phyloP scores from a whole-genome alignment of 2,329 filamentous ascomycete species.

The Alternaria consortialis region DNA sequence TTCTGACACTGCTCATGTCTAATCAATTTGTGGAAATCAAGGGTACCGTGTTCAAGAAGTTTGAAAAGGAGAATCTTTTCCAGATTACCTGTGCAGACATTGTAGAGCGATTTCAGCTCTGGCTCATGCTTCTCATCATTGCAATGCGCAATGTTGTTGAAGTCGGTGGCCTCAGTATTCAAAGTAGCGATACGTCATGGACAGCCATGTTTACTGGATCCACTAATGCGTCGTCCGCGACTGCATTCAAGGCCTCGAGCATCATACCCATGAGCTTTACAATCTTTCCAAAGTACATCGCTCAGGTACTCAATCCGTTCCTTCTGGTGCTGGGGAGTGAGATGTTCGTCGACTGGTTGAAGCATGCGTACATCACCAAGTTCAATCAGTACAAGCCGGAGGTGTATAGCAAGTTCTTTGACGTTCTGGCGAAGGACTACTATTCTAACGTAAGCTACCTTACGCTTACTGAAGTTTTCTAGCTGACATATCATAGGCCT shows the following conservation, averaged over 20 bases:
- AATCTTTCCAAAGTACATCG: slow-evolving; percentile 83
- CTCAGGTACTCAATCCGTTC: slow-evolving; percentile 91
- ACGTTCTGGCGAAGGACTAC: slow-evolving; percentile 96
- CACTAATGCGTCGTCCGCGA: slow-evolving; percentile 59
- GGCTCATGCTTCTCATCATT: slow-evolving; percentile 97
- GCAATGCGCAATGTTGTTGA: slow-evolving; percentile 96
- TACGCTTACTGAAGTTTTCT: neutral
- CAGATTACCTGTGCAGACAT: slow-evolving; percentile 96
- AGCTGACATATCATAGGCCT: slow-evolving; percentile 66
- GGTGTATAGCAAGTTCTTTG: slow-evolving; percentile 88
- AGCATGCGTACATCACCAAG: slow-evolving; percentile 97
- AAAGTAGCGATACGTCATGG: slow-evolving; percentile 42
- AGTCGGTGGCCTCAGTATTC: slow-evolving; percentile 79
- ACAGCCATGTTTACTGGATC: slow-evolving; percentile 38
- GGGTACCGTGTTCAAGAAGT: slow-evolving; percentile 96
- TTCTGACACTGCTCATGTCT: slow-evolving; percentile 89
- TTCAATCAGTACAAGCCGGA: slow-evolving; percentile 96
- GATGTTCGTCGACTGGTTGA: slow-evolving; percentile 96
- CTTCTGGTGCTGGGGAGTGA: slow-evolving; percentile 93
- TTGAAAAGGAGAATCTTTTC: slow-evolving; percentile 97
- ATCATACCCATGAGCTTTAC: slow-evolving; percentile 92
- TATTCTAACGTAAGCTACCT: slow-evolving; percentile 78
- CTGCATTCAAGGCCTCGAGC: slow-evolving; percentile 70
- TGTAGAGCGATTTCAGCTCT: slow-evolving; percentile 95
- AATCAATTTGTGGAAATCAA: slow-evolving; percentile 99